A percentile compares a stretch with the other conserved stretches of the same genome.
Conservation (phyloP, 345 rosid genomes). For the Citrus sp. region DNA sequence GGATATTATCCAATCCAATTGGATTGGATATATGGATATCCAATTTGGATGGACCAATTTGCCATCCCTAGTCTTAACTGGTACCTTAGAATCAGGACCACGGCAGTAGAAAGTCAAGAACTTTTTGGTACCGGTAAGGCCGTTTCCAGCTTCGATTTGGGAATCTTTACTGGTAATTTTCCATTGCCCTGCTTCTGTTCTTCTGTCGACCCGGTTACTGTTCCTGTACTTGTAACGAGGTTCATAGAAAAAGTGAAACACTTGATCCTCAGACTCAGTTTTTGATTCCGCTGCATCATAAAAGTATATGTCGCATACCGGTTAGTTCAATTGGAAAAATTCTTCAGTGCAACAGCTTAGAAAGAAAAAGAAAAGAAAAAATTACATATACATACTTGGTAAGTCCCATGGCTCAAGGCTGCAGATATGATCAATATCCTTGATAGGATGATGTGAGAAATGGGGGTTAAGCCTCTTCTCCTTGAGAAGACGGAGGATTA, state of each 20-base stretch:
- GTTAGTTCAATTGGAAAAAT: not conserved
- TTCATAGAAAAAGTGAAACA: not conserved
- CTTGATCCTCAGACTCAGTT: not conserved
- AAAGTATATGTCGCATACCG: too few relatives aligned
- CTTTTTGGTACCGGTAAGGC: not conserved
- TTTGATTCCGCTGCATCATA: not conserved
- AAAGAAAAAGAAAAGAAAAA: too few relatives aligned
- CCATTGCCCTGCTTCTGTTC: not conserved
- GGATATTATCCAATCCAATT: too few relatives aligned
- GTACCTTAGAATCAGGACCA: not conserved
- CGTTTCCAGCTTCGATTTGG: not conserved
- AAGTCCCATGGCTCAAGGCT: conserved; percentile 24
- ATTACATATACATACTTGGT: conserved; percentile 24
- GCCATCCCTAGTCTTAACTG: too few relatives aligned
- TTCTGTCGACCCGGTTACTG: not conserved
- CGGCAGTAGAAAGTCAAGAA: not conserved
- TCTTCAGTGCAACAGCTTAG: too few relatives aligned
- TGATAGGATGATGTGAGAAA: not conserved
- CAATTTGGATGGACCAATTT: too few relatives aligned
- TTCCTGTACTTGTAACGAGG: not conserved
- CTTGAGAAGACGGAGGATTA: conserved; percentile 5
- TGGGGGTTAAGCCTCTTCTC: conserved; percentile 10
- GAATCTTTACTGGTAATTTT: not conserved
- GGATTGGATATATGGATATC: too few relatives aligned
- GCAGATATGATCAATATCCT: conserved; percentile 10